Base-by-base conservation (phyloP, 2,329 filamentous ascomycete species). In the Pezicula carpinea region DNA sequence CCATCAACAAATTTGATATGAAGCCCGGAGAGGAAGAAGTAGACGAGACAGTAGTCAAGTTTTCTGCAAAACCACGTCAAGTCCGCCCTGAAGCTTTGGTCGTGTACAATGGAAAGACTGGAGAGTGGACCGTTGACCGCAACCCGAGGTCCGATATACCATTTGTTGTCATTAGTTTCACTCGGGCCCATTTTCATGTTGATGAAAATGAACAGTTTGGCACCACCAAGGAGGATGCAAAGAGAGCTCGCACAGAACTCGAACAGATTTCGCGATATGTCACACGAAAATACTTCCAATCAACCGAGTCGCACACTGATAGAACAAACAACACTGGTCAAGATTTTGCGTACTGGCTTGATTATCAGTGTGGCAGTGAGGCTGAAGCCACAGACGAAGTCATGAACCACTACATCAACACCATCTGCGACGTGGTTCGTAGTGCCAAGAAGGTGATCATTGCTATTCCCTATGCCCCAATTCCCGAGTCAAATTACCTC, bases 1-100 rank as follows among this genome's bases (percentile, higher is more conserved):
- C 54, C 4, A 56, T 54, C 34, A 61, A 61, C 33, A 49, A 50
- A 0, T 47, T 61, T 2, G 58, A 61, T 31, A 50, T 51, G 46
- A 54, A 45, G 18, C 57, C 57, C 6, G 39, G 21, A 34, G 32
- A 34, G 17, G 32, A 2, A 34, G 17, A 34, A 11, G 6, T 34
- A 17, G 32, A 34, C 3, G 32, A 34, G 6, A 34, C 14, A 17
- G 17, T 34, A 17, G 32, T 15, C 10, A 34, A 34, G 17, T 34
- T 34, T 15, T 34, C 32, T 5, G 32, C 32, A 6, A 34, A 34
- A 17, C 32, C 32, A 6, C 32, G 32, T 34, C 32, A 34, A 34
- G 32, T 34, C 17, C 32, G 32, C 17, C 32, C 32, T 14, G 17
- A 14, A 11, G 10, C 32, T 15, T 34, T 34, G 32, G 32, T 34